Base-by-base conservation (phyloP, 108 stramenopile genomes). In the Skeletonema marinoi region DNA sequence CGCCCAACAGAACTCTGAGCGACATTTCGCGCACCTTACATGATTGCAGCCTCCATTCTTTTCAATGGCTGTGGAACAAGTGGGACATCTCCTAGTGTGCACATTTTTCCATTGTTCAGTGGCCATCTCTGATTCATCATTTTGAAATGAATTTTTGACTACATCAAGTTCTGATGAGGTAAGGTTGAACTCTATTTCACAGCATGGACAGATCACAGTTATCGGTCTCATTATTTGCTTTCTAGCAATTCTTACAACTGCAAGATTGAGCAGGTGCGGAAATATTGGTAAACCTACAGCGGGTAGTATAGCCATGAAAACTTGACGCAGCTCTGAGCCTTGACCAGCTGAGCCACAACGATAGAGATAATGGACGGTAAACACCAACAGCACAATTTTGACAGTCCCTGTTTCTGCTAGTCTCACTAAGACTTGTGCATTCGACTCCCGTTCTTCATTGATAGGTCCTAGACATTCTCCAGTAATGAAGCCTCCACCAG, bases 401-500 rank as follows among this genome's bases (percentile, higher is more conserved):
- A 32, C 61, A 51, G 70, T 50, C 32, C 48, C n/a, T 44, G 58
- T 48, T 30, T 68, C 76, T 42, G 74, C 73, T 61, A 73, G 29
- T 8, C 29, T 32, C 12, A 82, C 63, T 3, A 71, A 31, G 30
- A 41, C 42, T 48, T 64, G 68, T 54, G 89, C 89, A 62, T 60
- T 48, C 4, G 76, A 42, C 44, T 87, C 84, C 64, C 89, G 73
- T 63, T 82, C 81, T 54, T 78, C 66, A 66, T 90, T 83, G 2
- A 86, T 81, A 6, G 81, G 82, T 64, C 78, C 73, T 11, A 90
- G 65, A 56, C 90, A 90, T 38, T 87, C 85, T 21, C 86, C 70
- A 17, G 90, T 90, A 21, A 90, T 88, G 65, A 87, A 90, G 1
- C 89, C 89, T 31, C 90, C 90, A 32, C 90, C 88, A 29, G 30